Base-by-base conservation (phyloP, 768 basidiomycete genomes). In the Russula earlei region DNA sequence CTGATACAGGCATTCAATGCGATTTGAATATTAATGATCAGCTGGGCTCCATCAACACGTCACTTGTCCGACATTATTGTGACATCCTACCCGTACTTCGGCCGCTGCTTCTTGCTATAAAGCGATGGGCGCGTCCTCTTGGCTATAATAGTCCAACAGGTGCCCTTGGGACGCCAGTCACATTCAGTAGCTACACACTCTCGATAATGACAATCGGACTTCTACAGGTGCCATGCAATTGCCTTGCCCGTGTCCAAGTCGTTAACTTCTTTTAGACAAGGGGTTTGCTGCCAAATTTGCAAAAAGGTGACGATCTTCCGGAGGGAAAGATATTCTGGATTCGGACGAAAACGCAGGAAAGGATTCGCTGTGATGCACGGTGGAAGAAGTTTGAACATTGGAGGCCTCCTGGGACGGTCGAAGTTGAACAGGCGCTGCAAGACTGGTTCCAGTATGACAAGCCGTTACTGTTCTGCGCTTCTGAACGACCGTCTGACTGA, bases 21-120 rank as follows among this genome's bases (percentile, higher is more conserved):
- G 83, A 84, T 58, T 67, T 86, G 60, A 83, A 82, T 62, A 71
- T 82, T 54, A 87, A 87, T 63, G 76, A 82, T 27, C 78, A 76
- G 6, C 71, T 85, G 1, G 84, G 84, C 1, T 52, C 75, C 3
- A 56, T 70, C 34, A 82, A 80, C 58, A 79, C 82, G 0, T 56
- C 67, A 4, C 67, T 87, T 50, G 67, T 86, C 54, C 69, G 67
- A 42, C 65, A 67, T 11, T 87, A 86, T 67, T 79, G 77, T 54
- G 64, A 73, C 31, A 61, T 76, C 0, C 68, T 67, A 4, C 78
- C 79, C 0, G 56, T 75, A 1, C 66, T 83, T 33, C 69, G 73
- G 1, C 69, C 73, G 5, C 59, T 83, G 62, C 57, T 83, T 7
- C 62, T 67, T 44, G 66, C 70, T 33, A 70, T 85, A 66, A 85